These are phyloP conservation scores for Sphagnurus paluster DNA, from an alignment of 1,284 basidiomycete genomes.

Conservation along the genomic window DNA sequence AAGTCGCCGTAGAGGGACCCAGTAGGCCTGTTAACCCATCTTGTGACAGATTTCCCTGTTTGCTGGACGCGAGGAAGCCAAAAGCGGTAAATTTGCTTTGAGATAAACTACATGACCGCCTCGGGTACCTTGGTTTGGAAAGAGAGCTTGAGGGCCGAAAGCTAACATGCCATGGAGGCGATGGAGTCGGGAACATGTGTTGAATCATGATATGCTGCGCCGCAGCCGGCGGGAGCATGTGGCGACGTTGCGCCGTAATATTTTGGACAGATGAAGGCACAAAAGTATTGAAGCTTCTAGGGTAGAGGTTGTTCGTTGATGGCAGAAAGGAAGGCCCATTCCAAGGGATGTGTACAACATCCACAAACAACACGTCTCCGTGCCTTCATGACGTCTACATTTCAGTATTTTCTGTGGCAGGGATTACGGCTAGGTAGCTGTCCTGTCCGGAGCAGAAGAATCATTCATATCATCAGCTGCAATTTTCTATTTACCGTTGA, in stretches of 20 bases:
- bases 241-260: not conserved
- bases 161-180: constrained; percentile 4
- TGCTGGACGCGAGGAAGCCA: too few species aligned
- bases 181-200: constrained; percentile 2
- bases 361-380: constrained; percentile 16
- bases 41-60: too few species aligned
- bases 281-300: constrained; percentile 14
- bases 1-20: too few species aligned
- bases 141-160: too few species aligned
- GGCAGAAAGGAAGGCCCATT: not conserved
- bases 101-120: not conserved
- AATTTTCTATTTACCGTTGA: not conserved
- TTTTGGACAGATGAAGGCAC: constrained; percentile 3
- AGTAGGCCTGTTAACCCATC: too few species aligned
- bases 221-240: not conserved
- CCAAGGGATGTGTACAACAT: constrained; percentile 3
- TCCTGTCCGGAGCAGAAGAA: not conserved
- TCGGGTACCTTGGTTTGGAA: too few species aligned
- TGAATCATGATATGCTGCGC: not conserved
- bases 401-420: constrained; percentile 13
- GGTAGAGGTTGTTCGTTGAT: constrained; percentile 11
- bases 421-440: constrained; percentile 15
- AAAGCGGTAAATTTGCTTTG: not conserved
- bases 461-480: too few species aligned
- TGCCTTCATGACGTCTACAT: not conserved